Evolutionary conservation across 768 basidiomycete genomes (phyloP).

Genomic region (Auriculariales sp.): DNA sequence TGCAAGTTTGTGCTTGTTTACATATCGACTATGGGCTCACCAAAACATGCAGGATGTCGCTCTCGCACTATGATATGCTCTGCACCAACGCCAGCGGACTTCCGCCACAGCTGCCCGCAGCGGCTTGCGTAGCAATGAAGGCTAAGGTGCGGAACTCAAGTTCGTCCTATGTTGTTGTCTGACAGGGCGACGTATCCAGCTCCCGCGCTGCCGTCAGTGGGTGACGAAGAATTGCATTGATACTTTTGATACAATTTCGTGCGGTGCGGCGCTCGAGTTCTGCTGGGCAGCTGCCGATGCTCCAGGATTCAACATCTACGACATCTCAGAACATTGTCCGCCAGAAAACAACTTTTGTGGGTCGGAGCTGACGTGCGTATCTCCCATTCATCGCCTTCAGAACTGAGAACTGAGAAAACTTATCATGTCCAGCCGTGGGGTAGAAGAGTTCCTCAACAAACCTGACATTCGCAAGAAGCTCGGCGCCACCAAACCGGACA

Average conservation of each 20-base stretch:
- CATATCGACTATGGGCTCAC: not conserved
- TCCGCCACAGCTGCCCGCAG: constrained; percentile 1
- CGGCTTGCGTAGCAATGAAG: not conserved
- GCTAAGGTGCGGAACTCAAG: not conserved
- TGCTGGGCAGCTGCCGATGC: constrained; percentile 28
- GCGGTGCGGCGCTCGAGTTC: constrained; percentile 25
- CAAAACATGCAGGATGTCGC: not conserved
- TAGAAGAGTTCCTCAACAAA: constrained; percentile 45
- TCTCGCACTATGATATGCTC: constrained; percentile 6
- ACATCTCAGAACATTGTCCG: constrained; percentile 49
- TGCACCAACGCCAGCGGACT: constrained; percentile 4
- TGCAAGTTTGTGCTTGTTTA: not conserved
- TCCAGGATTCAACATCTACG: constrained; percentile 41
- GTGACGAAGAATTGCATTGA: constrained; percentile 25
- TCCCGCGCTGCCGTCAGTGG: constrained; percentile 31
- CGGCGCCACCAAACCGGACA: constrained; percentile 43
- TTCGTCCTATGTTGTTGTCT: constrained; percentile 12
- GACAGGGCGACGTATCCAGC: constrained; percentile 11
- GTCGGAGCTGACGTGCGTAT: constrained; percentile 31
- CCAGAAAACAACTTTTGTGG: constrained; percentile 45
- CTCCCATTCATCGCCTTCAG: no score
- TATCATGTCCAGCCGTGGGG: constrained; percentile 20
- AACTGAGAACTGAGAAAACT: constrained; percentile 24
- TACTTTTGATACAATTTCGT: constrained; percentile 27
- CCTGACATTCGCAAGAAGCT: constrained; percentile 37